A percentile compares a stretch with the other conserved stretches of the same genome.
These are phyloP conservation scores for Pythium chondricola DNA, from an alignment of 352 stramenopile genomes.

Conservation along the genomic window DNA sequence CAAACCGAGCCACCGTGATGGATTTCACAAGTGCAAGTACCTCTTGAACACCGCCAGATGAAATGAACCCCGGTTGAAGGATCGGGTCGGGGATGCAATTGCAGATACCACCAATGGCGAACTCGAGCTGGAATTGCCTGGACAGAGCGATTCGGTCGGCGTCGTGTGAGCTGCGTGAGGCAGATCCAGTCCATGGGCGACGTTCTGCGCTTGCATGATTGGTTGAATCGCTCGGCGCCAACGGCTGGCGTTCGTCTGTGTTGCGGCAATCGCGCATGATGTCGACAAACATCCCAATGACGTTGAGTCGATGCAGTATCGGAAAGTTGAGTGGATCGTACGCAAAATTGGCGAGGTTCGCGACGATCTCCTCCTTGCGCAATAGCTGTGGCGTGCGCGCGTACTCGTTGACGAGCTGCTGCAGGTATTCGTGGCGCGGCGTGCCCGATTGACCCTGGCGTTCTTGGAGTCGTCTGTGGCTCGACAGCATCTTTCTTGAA, in stretches of 20 bases:
- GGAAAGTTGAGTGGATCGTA: constrained; percentile 85
- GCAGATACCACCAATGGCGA: constrained; percentile 66
- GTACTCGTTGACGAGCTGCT: constrained; percentile 73
- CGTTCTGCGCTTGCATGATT: too few relatives aligned
- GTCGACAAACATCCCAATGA: constrained; percentile 78
- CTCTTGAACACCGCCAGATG: constrained; percentile 35
- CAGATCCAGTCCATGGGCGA: too few relatives aligned
- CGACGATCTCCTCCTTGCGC: constrained; percentile 67
- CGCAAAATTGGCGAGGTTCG: constrained; percentile 78
- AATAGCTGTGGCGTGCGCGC: constrained; percentile 48
- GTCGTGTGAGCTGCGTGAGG: not conserved
- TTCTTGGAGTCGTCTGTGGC: constrained; percentile 40
- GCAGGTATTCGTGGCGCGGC: constrained; percentile 69
- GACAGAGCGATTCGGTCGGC: not conserved
- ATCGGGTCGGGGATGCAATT: constrained; percentile 63
- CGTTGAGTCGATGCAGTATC: constrained; percentile 39
- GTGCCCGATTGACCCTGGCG: constrained; percentile 61
- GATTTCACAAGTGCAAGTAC: constrained; percentile 37
- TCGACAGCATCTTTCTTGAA: constrained; percentile 49
- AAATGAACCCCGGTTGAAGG: constrained; percentile 53
- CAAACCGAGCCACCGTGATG: constrained; percentile 8
- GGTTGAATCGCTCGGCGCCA: not conserved
- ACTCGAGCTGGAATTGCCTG: constrained; percentile 46
- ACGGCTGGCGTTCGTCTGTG: not conserved
- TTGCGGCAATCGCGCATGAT: constrained; percentile 27